phyloP scores from a whole-genome alignment of 106 monocot species.

The Gastrodia elata region DNA sequence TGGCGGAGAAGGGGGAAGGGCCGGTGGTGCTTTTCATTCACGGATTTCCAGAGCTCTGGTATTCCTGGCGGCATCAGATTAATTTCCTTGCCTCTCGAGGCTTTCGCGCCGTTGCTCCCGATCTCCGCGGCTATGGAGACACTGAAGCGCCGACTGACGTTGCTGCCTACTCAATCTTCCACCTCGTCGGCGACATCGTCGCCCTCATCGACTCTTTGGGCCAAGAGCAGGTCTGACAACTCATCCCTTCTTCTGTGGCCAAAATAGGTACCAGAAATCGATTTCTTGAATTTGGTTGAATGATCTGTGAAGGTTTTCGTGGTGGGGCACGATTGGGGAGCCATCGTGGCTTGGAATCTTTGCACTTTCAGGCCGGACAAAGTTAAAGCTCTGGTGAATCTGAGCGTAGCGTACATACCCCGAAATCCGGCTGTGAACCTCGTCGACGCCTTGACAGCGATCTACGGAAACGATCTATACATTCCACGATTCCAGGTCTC shows the following conservation, averaged over 20 bases:
- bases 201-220: constrained; percentile 25
- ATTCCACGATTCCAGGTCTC: constrained; percentile 47
- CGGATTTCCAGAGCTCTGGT: constrained; percentile 78
- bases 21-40: constrained; percentile 47
- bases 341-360: constrained; percentile 37
- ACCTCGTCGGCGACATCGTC: constrained; percentile 16
- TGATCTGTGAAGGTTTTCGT: constrained; percentile 1
- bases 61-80: constrained; percentile 72
- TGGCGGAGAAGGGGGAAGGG: constrained; percentile 54
- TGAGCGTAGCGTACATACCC: constrained; percentile 39
- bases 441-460: constrained; percentile 17
- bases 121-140: constrained; percentile 70
- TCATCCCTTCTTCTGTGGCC: neutral
- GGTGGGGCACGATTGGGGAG: constrained; percentile 40
- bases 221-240: constrained; percentile 8
- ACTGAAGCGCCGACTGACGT: constrained; percentile 1
- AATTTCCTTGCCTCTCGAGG: constrained; percentile 31
- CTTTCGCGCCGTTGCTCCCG: constrained; percentile 49
- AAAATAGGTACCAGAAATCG: neutral
- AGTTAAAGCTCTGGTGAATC: constrained; percentile 6
- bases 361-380: neutral
- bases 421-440: constrained; percentile 18
- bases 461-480: constrained; percentile 43
- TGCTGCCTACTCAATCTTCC: constrained; percentile 12
- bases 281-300: neutral